Base-by-base conservation (phyloP, 805 yeast genomes). In the Zygosaccharomyces gambellarensis region DNA sequence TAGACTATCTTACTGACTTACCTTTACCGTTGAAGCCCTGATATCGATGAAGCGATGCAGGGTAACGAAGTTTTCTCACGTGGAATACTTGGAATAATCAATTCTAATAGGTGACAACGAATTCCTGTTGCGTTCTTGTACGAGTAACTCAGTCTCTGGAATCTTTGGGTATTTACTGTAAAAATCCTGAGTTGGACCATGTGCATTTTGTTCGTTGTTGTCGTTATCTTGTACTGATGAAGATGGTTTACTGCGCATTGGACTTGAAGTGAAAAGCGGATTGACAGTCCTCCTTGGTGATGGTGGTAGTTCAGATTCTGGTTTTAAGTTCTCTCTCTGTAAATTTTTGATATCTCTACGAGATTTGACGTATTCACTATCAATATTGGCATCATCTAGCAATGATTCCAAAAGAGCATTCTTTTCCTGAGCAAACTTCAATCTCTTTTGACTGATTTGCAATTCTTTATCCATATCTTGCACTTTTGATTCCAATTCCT, bases 231-330 rank as follows among this genome's bases (percentile, higher is more conserved):
- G 45, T 21, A 39, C 28, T 11, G 40, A 11, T 17, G 45, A 23
- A 19, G 49, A 27, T 22, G 50, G 43, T 9, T 53, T 45, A 27
- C 46, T 54, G 27, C 58, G 55, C 45, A 63, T 58, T 9, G 71
- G 71, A 46, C 70, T 65, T 2, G 71, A 67, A 1, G 71, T 67
- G 45, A 64, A 58, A 23, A 65, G 44, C 4, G 71, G 71, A 46
- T 60, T 56, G 34, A 55, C 49, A 5, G 60, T 54, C 21, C 60
- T 53, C 32, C 53, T 48, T 25, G 63, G 64, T 4, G 68, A 63
- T 2, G 68, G 67, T n/a, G 69, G 69, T 17, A 64, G 49, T 36
- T 61, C 65, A 7, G 54, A 50, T 12, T 56, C 62, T 2, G 68
- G 71, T 28, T 61, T 63, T 28, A 63, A 50, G 39, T 64, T 58